Evolutionary conservation across 352 stramenopile species (phyloP).

Genomic region (Globisporangium alternatum): DNA sequence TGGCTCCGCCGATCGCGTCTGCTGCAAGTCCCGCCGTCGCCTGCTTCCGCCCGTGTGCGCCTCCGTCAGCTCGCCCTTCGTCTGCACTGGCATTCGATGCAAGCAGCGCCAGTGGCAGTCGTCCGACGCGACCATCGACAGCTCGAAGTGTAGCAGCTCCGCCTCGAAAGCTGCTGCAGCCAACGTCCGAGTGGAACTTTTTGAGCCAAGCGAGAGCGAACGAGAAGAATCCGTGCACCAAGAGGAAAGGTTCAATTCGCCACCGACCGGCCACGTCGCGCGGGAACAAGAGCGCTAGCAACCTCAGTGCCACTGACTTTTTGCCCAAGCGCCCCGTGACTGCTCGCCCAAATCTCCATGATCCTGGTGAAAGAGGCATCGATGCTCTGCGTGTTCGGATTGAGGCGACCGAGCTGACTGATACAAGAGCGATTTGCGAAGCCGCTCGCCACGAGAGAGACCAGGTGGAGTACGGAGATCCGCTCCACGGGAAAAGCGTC

Average conservation of each 20-base stretch:
- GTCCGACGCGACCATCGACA: neutral
- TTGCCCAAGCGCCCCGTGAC: conserved; percentile 11
- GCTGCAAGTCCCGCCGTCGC: neutral
- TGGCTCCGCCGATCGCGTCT: conserved; percentile 12
- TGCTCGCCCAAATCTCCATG: neutral
- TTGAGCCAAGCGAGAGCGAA: neutral
- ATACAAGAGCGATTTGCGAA: conserved; percentile 39
- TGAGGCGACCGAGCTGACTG: neutral
- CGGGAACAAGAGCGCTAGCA: neutral
- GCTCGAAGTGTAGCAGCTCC: neutral
- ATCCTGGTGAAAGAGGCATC: neutral
- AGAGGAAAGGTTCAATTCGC: neutral
- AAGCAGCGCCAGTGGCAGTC: neutral
- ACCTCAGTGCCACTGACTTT: neutral
- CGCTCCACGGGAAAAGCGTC: conserved; percentile 45
- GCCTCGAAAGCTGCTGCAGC: neutral
- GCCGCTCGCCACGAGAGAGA: conserved; percentile 33
- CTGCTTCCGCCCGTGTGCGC: neutral
- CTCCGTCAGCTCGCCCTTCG: neutral
- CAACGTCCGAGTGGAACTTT: conserved; percentile 10
- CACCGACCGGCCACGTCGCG: conserved; percentile 13
- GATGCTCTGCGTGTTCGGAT: neutral
- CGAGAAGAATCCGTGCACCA: neutral
- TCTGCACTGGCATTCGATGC: neutral
- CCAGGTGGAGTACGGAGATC: conserved; percentile 44